Evolutionary conservation across 208 protist genomes (phyloP).

Genomic region (Trypanosoma brucei): DNA sequence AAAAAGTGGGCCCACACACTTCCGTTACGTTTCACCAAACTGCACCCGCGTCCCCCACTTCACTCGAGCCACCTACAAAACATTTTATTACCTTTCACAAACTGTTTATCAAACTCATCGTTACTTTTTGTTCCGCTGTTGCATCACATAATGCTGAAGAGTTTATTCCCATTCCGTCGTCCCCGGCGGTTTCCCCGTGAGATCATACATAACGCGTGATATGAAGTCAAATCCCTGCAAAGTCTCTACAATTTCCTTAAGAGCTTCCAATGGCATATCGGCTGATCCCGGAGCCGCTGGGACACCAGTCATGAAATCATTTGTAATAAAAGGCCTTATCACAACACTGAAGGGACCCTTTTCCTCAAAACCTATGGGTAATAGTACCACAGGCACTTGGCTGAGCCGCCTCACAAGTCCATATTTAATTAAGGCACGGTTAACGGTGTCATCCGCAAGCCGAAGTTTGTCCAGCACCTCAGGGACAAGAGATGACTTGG

Average conservation of each 20-base stretch:
- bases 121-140: neutral
- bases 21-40: too few species aligned
- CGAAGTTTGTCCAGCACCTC: conserved; percentile 88
- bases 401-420: conserved; percentile 79
- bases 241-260: conserved; percentile 79
- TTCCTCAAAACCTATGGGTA: conserved; percentile 88
- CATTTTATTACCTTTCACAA: neutral
- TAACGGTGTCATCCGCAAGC: conserved; percentile 87
- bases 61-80: neutral
- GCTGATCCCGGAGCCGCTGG: conserved; percentile 82
- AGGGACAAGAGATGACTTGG: conserved; percentile 62
- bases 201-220: conserved; percentile 92
- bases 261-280: conserved; percentile 72
- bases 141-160: neutral
- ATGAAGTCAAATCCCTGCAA: conserved; percentile 80
- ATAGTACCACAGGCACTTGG: conserved; percentile 92
- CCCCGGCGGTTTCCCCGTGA: conserved; percentile 96
- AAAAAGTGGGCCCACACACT: too few species aligned
- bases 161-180: conserved; percentile 98
- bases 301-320: conserved; percentile 96
- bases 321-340: conserved; percentile 95
- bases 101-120: neutral
- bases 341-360: conserved; percentile 67
- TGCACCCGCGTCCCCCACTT: too few species aligned
- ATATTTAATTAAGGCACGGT: conserved; percentile 65